A percentile compares a stretch with the other conserved stretches of the same genome.
Conservation (phyloP, 2,329 filamentous ascomycete species). For the Claviceps sp. region DNA sequence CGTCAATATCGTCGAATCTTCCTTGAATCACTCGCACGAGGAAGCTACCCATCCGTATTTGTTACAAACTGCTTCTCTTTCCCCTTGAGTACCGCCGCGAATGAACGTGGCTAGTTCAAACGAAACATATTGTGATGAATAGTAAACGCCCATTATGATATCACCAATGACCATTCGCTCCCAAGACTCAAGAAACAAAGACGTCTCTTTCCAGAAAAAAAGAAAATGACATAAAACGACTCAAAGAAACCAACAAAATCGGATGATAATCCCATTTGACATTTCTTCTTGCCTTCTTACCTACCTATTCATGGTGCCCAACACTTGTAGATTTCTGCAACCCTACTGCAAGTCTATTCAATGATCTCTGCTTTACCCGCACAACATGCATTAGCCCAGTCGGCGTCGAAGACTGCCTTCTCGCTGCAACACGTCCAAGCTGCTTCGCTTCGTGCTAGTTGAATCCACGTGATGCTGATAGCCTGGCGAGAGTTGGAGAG, state of each 20-base stretch:
- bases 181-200: neutral
- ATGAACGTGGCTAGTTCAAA: too few relatives aligned
- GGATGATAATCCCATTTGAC: neutral
- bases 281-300: neutral
- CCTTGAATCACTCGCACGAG: too few relatives aligned
- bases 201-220: neutral
- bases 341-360: too few relatives aligned
- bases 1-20: too few relatives aligned
- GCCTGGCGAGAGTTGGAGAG: constrained; percentile 20
- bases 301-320: neutral
- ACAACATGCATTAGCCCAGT: constrained; percentile 8
- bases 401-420: constrained; percentile 32
- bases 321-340: too few relatives aligned
- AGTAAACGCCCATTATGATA: neutral
- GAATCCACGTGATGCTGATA: constrained; percentile 24
- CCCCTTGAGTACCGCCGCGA: too few relatives aligned
- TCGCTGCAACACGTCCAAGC: constrained; percentile 29
- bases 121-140: too few relatives aligned
- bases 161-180: constrained; percentile 2
- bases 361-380: too few relatives aligned
- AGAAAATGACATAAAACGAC: neutral
- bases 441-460: constrained; percentile 37
- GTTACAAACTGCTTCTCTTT: too few relatives aligned
- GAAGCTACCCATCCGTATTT: too few relatives aligned
- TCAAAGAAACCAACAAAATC: neutral